These are phyloP conservation scores for Cryptococcus sp. DNA, from an alignment of 1,284 basidiomycete species.

Conservation along the genomic window DNA sequence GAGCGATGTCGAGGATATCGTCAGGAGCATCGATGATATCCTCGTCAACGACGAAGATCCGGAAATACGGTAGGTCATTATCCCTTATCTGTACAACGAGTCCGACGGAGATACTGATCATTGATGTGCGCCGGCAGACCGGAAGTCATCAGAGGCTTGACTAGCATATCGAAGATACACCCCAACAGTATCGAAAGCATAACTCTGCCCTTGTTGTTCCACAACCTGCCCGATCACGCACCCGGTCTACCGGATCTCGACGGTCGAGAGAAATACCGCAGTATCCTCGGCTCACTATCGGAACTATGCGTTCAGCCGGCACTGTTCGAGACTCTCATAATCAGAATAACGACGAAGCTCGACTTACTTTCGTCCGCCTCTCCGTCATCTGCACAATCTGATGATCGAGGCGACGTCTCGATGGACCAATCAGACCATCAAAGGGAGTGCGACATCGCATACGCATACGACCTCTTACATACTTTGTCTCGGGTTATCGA, in stretches of 20 bases:
- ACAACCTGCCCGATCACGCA: conserved; percentile 67
- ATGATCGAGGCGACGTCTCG: conserved; percentile 9
- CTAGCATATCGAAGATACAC: conserved; percentile 64
- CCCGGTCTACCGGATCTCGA: conserved; percentile 62
- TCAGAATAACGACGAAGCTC: conserved; percentile 76
- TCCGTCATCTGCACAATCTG: not conserved
- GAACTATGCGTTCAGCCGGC: conserved; percentile 72
- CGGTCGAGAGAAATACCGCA: conserved; percentile 67
- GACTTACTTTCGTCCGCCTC: conserved; percentile 59
- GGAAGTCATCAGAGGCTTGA: conserved; percentile 68
- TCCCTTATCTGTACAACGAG: no score
- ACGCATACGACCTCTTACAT: conserved; percentile 77
- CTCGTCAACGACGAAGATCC: conserved; percentile 64
- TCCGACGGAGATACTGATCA: not conserved
- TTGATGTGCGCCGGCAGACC: conserved; percentile 57
- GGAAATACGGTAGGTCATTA: conserved; percentile 56
- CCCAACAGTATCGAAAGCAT: conserved; percentile 72
- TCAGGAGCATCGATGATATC: conserved; percentile 71
- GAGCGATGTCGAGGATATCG: conserved; percentile 76
- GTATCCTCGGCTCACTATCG: conserved; percentile 70
- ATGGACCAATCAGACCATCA: conserved; percentile 21
- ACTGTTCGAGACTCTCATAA: conserved; percentile 81
- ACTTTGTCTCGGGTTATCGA: conserved; percentile 67
- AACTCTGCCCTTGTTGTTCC: conserved; percentile 78
- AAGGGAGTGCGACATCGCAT: conserved; percentile 67